Percentiles rank a stretch among this genome's conserved stretches.
phyloP scores from a whole-genome alignment of 2,329 filamentous ascomycete genomes.

The Fusarium sp. region DNA sequence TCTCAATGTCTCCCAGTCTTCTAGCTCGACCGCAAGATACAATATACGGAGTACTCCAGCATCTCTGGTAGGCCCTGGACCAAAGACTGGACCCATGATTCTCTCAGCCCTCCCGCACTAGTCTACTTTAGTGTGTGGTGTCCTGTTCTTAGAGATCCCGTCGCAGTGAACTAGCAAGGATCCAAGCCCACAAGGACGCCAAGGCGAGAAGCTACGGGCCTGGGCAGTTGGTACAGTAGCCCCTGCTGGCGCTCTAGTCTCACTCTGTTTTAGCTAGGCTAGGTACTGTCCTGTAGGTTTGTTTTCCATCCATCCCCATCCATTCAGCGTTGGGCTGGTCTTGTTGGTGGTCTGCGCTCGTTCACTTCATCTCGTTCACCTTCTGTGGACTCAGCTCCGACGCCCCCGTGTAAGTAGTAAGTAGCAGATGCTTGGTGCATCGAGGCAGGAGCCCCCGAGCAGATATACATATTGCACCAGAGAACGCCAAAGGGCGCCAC shows the following conservation, averaged over 20 bases:
- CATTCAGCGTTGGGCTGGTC: slow-evolving; percentile 5
- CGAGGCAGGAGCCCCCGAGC: slow-evolving; percentile 32
- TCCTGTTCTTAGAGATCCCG: slow-evolving; percentile 47
- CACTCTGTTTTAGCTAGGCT: slow-evolving; percentile 24
- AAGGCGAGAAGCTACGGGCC: slow-evolving; percentile 37
- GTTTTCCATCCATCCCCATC: slow-evolving; percentile 10
- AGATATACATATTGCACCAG: slow-evolving; percentile 45
- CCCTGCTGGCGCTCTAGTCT: slow-evolving; percentile 23
- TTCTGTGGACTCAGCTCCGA: background rate
- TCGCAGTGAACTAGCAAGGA: slow-evolving; percentile 38
- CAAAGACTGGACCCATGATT: slow-evolving; percentile 45
- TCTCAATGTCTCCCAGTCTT: slow-evolving; percentile 9
- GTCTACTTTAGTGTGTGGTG: slow-evolving; percentile 44
- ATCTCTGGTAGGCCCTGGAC: slow-evolving; percentile 19
- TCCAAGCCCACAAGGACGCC: slow-evolving; percentile 28
- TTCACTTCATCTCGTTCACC: slow-evolving; percentile 25
- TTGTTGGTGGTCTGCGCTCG: slow-evolving; percentile 30
- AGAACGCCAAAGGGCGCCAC: slow-evolving; percentile 43
- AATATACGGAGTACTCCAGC: slow-evolving; percentile 11
- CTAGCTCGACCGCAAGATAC: slow-evolving; percentile 1
- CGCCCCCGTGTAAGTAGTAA: slow-evolving; percentile 6
- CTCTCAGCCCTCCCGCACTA: slow-evolving; percentile 55
- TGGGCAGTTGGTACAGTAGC: slow-evolving; percentile 17
- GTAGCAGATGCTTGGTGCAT: slow-evolving; percentile 23
- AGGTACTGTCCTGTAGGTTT: background rate